Evolutionary conservation across 768 basidiomycete species (phyloP).

Genomic region (Leccinum truebloodii): DNA sequence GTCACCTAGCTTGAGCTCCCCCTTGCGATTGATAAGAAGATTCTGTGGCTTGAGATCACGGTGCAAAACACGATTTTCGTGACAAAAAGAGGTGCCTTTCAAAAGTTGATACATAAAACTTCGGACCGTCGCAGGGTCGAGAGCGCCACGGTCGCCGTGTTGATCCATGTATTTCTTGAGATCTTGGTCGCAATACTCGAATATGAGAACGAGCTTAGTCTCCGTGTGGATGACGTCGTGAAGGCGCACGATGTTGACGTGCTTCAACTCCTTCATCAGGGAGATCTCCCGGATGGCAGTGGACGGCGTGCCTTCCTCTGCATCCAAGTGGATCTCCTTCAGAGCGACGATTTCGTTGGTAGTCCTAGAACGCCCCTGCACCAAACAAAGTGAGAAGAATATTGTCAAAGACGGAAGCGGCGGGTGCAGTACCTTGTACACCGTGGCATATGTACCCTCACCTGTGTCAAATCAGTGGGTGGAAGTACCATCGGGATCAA

Average conservation of each 20-base stretch:
- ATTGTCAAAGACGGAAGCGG: background rate
- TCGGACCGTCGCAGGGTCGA: conserved; percentile 84
- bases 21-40: conserved; percentile 94
- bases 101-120: conserved; percentile 98
- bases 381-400: conserved; percentile 3
- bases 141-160: conserved; percentile 92
- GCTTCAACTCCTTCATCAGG: conserved; percentile 99
- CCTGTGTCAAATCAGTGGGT: conserved; percentile 41
- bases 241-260: conserved; percentile 96
- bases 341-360: conserved; percentile 99
- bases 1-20: conserved; percentile 96
- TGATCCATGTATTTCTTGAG: conserved; percentile 99
- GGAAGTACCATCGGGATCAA: conserved; percentile 2
- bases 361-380: conserved; percentile 87
- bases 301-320: conserved; percentile 98
- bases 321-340: conserved; percentile 99
- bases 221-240: conserved; percentile 99
- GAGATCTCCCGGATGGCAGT: conserved; percentile 99
- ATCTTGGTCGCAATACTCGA: conserved; percentile 98
- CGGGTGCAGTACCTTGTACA: conserved; percentile 75
- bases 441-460: conserved; percentile 94
- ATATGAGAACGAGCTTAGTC: conserved; percentile 95
- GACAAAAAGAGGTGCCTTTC: conserved; percentile 97
- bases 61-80: conserved; percentile 97
- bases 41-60: conserved; percentile 99